Conservation (phyloP, 192 early-diverging fungal species). For the Coemansia sp. region DNA sequence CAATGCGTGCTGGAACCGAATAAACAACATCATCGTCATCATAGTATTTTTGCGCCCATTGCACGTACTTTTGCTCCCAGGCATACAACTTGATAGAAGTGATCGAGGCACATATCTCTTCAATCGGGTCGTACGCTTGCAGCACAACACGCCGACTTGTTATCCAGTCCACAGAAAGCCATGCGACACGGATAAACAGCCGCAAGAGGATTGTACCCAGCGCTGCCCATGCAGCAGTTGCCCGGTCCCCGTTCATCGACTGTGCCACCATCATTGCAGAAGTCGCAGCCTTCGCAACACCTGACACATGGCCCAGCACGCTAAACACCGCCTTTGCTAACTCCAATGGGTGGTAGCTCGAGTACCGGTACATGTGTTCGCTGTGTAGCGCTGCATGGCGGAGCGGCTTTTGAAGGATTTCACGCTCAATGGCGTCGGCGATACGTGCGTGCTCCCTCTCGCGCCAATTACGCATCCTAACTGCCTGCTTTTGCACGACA, state of each 20-base stretch:
- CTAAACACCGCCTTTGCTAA: conserved; percentile 8
- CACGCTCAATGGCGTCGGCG: conserved; percentile 10
- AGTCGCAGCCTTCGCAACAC: neutral
- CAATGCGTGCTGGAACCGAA: neutral
- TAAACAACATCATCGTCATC: conserved; percentile 54
- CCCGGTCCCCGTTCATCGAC: neutral
- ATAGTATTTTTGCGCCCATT: conserved; percentile 60
- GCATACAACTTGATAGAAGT: conserved; percentile 93
- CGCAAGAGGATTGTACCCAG: neutral
- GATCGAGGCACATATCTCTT: conserved; percentile 87
- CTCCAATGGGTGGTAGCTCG: neutral
- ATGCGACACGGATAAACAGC: neutral
- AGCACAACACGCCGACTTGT: conserved; percentile 16
- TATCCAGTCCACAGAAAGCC: conserved; percentile 9
- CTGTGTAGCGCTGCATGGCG: neutral
- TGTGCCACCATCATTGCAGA: neutral
- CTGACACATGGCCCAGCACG: conserved; percentile 8
- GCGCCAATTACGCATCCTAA: conserved; percentile 11
- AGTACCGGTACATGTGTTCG: conserved; percentile 8
- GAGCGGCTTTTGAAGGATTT: conserved; percentile 8
- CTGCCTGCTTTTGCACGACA: neutral
- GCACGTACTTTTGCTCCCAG: conserved; percentile 80
- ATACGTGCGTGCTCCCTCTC: conserved; percentile 8
- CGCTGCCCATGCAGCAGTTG: neutral
- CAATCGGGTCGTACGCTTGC: conserved; percentile 60